These are phyloP conservation scores for Xylariales sp. DNA, from an alignment of 2,329 filamentous ascomycete species.

Conservation along the genomic window DNA sequence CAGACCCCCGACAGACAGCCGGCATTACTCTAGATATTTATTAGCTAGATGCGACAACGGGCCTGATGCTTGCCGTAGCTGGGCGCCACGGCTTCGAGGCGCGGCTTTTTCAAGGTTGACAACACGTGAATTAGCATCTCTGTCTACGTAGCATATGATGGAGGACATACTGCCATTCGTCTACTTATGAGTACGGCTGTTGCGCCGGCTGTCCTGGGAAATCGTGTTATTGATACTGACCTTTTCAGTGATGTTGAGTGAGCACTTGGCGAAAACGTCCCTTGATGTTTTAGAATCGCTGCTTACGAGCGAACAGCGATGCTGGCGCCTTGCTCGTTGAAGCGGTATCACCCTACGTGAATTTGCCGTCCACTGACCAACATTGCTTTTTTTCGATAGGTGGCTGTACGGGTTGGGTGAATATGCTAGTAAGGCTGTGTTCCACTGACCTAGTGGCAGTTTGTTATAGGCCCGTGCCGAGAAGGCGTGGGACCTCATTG, in stretches of 20 bases:
- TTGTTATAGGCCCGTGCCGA: conserved; percentile 51
- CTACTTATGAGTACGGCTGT: conserved; percentile 5
- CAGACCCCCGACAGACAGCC: too few relatives aligned
- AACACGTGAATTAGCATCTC: background rate
- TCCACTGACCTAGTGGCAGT: conserved; percentile 53
- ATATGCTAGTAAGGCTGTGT: conserved; percentile 59
- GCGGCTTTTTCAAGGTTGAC: background rate
- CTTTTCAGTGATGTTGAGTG: conserved; percentile 61
- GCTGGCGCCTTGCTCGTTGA: conserved; percentile 57
- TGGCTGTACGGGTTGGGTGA: conserved; percentile 55
- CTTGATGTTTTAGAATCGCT: background rate
- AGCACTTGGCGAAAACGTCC: conserved; percentile 19
- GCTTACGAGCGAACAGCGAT: conserved; percentile 49
- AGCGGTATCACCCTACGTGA: conserved; percentile 51
- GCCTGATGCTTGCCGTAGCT: too few relatives aligned
- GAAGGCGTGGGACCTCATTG: conserved; percentile 56
- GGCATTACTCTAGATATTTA: too few relatives aligned
- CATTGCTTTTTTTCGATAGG: conserved; percentile 58
- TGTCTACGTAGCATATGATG: conserved; percentile 15
- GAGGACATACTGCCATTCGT: background rate
- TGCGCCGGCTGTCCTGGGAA: conserved; percentile 44
- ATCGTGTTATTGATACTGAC: conserved; percentile 60
- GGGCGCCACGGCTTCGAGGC: too few relatives aligned
- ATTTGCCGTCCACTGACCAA: conserved; percentile 58
- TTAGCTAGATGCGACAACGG: too few relatives aligned